Evolutionary conservation across 495 filamentous ascomycete genomes (phyloP).

Genomic region (Xylaria castorea): DNA sequence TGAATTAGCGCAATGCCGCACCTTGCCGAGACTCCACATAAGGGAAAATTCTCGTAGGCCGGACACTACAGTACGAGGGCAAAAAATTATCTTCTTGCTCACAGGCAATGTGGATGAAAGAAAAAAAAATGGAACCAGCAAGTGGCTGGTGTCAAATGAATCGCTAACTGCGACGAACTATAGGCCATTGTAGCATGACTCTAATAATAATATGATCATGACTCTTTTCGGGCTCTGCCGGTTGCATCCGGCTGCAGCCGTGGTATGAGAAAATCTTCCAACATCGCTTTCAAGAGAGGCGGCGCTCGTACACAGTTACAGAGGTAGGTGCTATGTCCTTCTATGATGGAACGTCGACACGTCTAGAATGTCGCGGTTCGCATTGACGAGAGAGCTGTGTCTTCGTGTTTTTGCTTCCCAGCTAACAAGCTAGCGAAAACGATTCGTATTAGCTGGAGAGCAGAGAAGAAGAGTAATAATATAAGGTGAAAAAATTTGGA

Average conservation of each 20-base stretch:
- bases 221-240: neutral
- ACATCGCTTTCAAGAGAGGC: neutral
- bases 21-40: conserved; percentile 27
- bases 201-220: conserved; percentile 2
- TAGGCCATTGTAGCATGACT: neutral
- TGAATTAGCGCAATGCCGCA: conserved; percentile 13
- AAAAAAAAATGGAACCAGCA: neutral
- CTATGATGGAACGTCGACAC: neutral
- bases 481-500: neutral
- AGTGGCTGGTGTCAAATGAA: conserved; percentile 11
- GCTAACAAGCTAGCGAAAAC: neutral
- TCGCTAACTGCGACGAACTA: neutral
- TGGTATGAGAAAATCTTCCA: neutral
- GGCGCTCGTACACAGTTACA: neutral
- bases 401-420: neutral
- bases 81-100: neutral
- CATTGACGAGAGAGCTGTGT: neutral
- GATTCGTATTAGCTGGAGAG: neutral
- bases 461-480: too few relatives aligned
- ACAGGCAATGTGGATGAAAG: neutral
- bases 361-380: neutral
- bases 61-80: neutral
- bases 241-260: conserved; percentile 25
- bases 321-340: neutral
- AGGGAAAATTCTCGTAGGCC: conserved; percentile 16